Evolutionary conservation across 2,329 filamentous ascomycete genomes (phyloP).

Genomic region (Lachnellula suecica): DNA sequence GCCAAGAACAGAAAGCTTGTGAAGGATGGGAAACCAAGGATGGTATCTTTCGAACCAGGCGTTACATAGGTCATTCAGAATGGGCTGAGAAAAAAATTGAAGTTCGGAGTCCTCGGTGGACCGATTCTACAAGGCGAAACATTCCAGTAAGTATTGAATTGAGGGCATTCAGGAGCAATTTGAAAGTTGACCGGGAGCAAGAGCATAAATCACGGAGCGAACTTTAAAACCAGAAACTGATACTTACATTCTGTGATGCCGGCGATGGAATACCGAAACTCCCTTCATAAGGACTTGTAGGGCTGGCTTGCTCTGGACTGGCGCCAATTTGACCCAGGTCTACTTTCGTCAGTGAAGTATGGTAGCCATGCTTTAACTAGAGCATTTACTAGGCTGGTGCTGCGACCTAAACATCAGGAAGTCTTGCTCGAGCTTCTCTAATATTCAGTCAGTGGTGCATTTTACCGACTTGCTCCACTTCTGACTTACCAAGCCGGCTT

Average conservation of each 20-base stretch:
- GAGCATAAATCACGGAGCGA: no score
- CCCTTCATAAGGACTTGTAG: slow-evolving; percentile 22
- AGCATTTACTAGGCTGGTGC: background rate
- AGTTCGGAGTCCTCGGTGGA: slow-evolving; percentile 6
- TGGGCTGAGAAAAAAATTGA: slow-evolving; percentile 13
- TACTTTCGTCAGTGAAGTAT: no score
- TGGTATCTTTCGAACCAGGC: slow-evolving; percentile 38
- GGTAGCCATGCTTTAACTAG: no score
- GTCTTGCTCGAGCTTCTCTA: slow-evolving; percentile 23
- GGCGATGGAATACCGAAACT: background rate
- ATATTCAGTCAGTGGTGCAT: background rate
- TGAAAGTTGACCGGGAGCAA: no score
- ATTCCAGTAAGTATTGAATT: no score
- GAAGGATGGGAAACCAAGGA: slow-evolving; percentile 37
- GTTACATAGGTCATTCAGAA: slow-evolving; percentile 24
- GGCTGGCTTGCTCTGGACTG: background rate
- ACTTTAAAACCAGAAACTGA: no score
- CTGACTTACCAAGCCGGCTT: slow-evolving; percentile 34
- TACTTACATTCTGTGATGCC: slow-evolving; percentile 7
- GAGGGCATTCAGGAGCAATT: no score
- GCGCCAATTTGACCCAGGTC: background rate
- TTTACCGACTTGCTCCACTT: background rate
- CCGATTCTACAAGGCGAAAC: no score
- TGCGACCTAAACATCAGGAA: slow-evolving; percentile 18
- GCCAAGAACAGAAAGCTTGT: slow-evolving; percentile 13